These are phyloP conservation scores for Artomyces pyxidatus DNA, from an alignment of 768 basidiomycete species.

Conservation along the genomic window DNA sequence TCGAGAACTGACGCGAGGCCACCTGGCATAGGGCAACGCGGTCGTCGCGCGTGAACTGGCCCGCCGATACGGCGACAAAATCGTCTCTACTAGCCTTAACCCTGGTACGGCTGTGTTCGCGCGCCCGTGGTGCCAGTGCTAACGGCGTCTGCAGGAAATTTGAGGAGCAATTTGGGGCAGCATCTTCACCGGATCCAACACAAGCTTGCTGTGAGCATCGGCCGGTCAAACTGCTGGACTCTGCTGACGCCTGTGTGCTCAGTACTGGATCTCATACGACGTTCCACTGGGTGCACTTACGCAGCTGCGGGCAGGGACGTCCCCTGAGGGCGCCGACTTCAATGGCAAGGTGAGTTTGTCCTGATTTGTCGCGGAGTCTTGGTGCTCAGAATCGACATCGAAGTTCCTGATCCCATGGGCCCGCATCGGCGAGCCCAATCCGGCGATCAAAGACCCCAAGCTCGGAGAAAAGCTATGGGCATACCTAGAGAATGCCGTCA, in stretches of 20 bases:
- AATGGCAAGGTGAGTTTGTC: conserved; percentile 23
- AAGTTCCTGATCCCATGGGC: conserved; percentile 24
- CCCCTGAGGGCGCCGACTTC: conserved; percentile 27
- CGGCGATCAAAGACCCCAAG: conserved; percentile 17
- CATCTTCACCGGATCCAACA: neutral
- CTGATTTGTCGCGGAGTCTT: neutral
- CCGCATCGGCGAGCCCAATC: conserved; percentile 12
- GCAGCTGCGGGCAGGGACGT: conserved; percentile 34
- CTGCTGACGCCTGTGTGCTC: neutral
- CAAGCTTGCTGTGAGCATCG: no score
- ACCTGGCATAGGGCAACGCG: conserved; percentile 14
- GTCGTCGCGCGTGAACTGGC: conserved; percentile 21
- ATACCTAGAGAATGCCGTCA: conserved; percentile 23
- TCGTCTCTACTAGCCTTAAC: conserved; percentile 19
- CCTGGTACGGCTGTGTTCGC: conserved; percentile 12
- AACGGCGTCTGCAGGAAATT: neutral
- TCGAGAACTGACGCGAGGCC: neutral
- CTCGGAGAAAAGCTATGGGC: conserved; percentile 23
- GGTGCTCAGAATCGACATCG: no score
- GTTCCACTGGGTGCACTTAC: conserved; percentile 29
- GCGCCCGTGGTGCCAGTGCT: neutral
- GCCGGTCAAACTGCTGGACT: no score
- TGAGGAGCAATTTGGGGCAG: neutral
- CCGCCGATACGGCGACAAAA: conserved; percentile 17
- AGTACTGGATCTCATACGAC: conserved; percentile 1